Conservation (phyloP, 1,284 basidiomycete genomes). For the Xerocomus nothofagi region DNA sequence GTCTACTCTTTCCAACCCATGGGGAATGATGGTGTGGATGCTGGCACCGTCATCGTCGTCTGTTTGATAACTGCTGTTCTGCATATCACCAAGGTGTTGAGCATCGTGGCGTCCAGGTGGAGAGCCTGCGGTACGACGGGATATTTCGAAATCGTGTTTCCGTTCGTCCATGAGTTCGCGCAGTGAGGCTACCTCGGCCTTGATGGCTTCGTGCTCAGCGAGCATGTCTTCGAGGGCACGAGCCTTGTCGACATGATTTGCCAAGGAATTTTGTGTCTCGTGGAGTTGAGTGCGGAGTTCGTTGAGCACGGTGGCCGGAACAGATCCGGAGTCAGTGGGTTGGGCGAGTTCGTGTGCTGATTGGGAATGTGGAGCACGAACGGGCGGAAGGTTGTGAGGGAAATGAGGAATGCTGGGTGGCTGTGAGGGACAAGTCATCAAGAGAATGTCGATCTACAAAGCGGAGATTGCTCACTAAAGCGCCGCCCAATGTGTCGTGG, state of each 20-base stretch:
- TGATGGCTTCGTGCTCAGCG: conserved; percentile 86
- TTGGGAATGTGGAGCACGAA: conserved; percentile 57
- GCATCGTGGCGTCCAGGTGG: conserved; percentile 27
- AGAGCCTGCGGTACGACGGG: conserved; percentile 22
- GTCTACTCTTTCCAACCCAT: conserved; percentile 71
- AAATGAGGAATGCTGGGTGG: conserved; percentile 59
- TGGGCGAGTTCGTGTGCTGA: conserved; percentile 29
- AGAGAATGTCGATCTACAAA: neutral
- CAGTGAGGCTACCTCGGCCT: conserved; percentile 74
- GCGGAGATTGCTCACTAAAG: conserved; percentile 53
- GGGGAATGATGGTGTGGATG: conserved; percentile 61
- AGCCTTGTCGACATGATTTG: conserved; percentile 84
- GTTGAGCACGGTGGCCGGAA: conserved; percentile 26
- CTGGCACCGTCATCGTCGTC: conserved; percentile 63
- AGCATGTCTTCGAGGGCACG: conserved; percentile 80
- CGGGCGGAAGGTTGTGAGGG: conserved; percentile 63
- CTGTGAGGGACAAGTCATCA: conserved; percentile 38
- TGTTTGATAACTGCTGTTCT: conserved; percentile 39
- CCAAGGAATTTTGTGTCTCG: conserved; percentile 82
- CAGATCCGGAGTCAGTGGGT: conserved; percentile 23
- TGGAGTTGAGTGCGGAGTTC: conserved; percentile 81
- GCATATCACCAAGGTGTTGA: conserved; percentile 32
- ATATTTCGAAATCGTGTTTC: conserved; percentile 35
- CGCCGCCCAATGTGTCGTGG: conserved; percentile 88
- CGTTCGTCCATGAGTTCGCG: conserved; percentile 70